These are phyloP conservation scores for Aspergillus transmontanensis DNA, from an alignment of 2,329 filamentous ascomycete genomes.

Conservation along the genomic window DNA sequence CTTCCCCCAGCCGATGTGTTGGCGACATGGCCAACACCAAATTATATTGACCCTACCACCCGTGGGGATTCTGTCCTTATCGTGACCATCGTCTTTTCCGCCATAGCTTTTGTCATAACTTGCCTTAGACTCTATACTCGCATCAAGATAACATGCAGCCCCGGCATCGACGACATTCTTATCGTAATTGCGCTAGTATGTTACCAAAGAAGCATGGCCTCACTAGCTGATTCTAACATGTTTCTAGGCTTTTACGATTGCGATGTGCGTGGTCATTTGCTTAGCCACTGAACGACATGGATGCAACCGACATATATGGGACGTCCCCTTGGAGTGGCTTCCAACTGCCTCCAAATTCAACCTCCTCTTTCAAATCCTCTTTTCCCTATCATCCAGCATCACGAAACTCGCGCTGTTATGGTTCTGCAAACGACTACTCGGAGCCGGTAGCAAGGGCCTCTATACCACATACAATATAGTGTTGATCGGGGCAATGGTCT, in stretches of 20 bases:
- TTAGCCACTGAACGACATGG: slow-evolving; percentile 36
- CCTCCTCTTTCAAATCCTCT: slow-evolving; percentile 41
- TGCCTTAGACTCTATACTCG: slow-evolving; percentile 51
- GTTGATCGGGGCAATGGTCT: slow-evolving; percentile 28
- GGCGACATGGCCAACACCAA: slow-evolving; percentile 50
- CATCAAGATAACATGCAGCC: slow-evolving; percentile 46
- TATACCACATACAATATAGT: slow-evolving; percentile 28
- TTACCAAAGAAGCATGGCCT: not conserved
- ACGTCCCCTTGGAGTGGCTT: slow-evolving; percentile 35
- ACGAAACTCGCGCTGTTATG: slow-evolving; percentile 43
- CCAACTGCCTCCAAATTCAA: slow-evolving; percentile 37
- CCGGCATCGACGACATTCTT: slow-evolving; percentile 51
- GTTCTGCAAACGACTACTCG: slow-evolving; percentile 38
- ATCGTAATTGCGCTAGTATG: slow-evolving; percentile 47
- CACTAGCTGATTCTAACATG: slow-evolving; percentile 8
- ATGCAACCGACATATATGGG: slow-evolving; percentile 47
- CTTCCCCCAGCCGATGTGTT: slow-evolving; percentile 47
- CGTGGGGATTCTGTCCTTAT: slow-evolving; percentile 48
- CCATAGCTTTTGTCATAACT: slow-evolving; percentile 44
- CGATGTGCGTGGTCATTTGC: slow-evolving; percentile 37
- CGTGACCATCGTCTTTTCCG: slow-evolving; percentile 44
- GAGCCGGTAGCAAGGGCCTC: slow-evolving; percentile 30
- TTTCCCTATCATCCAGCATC: slow-evolving; percentile 35
- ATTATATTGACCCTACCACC: slow-evolving; percentile 50
- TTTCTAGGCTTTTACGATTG: slow-evolving; percentile 35